Evolutionary conservation across 495 filamentous ascomycete genomes (phyloP), one percentile per base, ranked within the genome.

Genomic region (Annulohypoxylon nitens): DNA sequence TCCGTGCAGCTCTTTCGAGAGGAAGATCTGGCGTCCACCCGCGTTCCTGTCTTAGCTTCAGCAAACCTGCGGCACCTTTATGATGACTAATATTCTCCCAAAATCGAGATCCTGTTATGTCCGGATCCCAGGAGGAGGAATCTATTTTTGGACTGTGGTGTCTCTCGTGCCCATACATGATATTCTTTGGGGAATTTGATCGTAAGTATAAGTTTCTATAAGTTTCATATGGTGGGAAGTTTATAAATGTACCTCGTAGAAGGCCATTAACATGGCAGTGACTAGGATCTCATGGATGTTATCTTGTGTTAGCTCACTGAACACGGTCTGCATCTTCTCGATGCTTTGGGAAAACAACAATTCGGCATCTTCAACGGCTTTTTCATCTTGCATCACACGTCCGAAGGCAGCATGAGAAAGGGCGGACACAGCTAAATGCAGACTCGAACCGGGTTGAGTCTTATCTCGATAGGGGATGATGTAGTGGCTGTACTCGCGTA

Each of bases 381-480:
- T 50, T 37, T 68, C 33, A 6, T 51, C 26, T 6, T 59, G 50
- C 36, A 59, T 76, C 8, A 61, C 72, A 39, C 71, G 68, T 0
- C 79, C 78, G 61, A 78, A 78, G 3, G 74, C 51, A 39, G 78
- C 78, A 51, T 77, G 76, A 12, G 79, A 78, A 48, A 75, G 64
- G 16, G 80, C 75, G 12, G 70, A 78, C 34, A 79, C 33, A n/a
- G 78, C 76, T 0, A 81, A 62, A 39, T 64, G 62, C 30, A 82
- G 72, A 36, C 74, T 78, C 9, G 80, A 80, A 25, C 65, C 66
- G 14, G 71, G 64, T 23, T 25, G 33, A 20, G 67, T 25, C 23
- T 30, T 61, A 18, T 73, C 23, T 54, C 64, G 73, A 61, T 78
- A 54, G 4, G 62, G 39, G 12, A 75, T 54, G 41, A 77, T 65